Conservation (phyloP, 1,284 basidiomycete species). For the Vanrija sp. region DNA sequence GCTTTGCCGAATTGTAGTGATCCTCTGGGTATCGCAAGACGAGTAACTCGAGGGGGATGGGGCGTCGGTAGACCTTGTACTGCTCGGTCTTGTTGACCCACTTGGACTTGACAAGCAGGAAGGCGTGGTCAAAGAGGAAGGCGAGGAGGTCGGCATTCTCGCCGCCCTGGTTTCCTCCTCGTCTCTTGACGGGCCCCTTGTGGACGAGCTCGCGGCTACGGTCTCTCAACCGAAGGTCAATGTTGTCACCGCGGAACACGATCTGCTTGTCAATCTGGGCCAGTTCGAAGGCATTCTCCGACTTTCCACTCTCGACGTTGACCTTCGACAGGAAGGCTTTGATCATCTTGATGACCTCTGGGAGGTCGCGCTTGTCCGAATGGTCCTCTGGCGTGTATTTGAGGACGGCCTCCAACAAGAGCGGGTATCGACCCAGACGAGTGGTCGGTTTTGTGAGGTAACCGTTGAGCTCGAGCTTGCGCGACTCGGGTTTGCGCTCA, state of each 20-base stretch:
- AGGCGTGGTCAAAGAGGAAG: constrained; percentile 94
- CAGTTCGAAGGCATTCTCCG: constrained; percentile 90
- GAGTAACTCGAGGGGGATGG: constrained; percentile 92
- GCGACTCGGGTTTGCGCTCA: constrained; percentile 88
- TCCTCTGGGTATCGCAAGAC: constrained; percentile 80
- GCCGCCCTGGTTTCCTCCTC: constrained; percentile 63
- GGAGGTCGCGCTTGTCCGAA: constrained; percentile 75
- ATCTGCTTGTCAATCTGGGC: constrained; percentile 85
- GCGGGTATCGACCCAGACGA: constrained; percentile 89
- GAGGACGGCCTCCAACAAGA: constrained; percentile 84
- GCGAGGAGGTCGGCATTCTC: constrained; percentile 85
- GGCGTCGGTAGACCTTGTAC: constrained; percentile 88
- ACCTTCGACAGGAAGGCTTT: constrained; percentile 82
- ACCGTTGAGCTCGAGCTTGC: constrained; percentile 95
- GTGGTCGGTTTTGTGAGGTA: constrained; percentile 99
- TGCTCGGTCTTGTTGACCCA: constrained; percentile 78
- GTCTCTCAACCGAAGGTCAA: constrained; percentile 79
- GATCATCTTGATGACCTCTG: constrained; percentile 74
- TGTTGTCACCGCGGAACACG: constrained; percentile 77
- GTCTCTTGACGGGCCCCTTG: constrained; percentile 88
- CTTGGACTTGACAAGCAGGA: constrained; percentile 90
- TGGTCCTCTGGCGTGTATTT: constrained; percentile 92
- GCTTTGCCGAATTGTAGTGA: constrained; percentile 45
- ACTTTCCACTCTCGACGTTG: constrained; percentile 85
- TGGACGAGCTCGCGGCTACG: constrained; percentile 87